These are phyloP conservation scores for Lasiosphaeriaceae sp. DNA, from an alignment of 495 filamentous ascomycete genomes.

Conservation along the genomic window DNA sequence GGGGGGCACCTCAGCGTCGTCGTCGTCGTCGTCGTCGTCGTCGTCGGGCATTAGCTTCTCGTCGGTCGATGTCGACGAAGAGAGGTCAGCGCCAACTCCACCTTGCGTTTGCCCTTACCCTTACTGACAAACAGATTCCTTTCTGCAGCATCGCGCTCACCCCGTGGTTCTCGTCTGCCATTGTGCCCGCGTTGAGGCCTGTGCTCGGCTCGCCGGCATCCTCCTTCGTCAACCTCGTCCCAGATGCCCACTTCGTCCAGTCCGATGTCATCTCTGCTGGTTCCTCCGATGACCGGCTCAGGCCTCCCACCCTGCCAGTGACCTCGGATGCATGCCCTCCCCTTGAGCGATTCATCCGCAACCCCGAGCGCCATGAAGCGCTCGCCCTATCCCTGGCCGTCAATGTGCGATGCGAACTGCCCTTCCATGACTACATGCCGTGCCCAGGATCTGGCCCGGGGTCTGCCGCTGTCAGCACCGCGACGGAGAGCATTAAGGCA, in stretches of 20 bases:
- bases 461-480: conserved; percentile 10
- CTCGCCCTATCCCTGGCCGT: conserved; percentile 9
- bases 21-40: background rate
- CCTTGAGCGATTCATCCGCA: conserved; percentile 2
- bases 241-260: background rate
- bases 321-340: background rate
- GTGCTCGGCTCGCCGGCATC: background rate
- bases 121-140: background rate
- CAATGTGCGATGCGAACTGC: background rate
- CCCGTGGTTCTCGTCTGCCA: background rate
- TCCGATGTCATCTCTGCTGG: too few species aligned
- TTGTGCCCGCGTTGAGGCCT: background rate
- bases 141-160: background rate
- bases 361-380: conserved; percentile 12
- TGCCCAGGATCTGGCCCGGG: conserved; percentile 13
- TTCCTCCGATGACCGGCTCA: too few species aligned
- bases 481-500: background rate
- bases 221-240: background rate
- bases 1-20: background rate
- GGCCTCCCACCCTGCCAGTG: too few species aligned
- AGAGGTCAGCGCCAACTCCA: background rate
- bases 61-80: conserved; percentile 5
- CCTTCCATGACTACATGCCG: conserved; percentile 11
- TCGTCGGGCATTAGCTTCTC: conserved; percentile 6
- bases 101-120: background rate